Base-by-base conservation (phyloP, 2,329 filamentous ascomycete species). In the Aureobasidium sp. region DNA sequence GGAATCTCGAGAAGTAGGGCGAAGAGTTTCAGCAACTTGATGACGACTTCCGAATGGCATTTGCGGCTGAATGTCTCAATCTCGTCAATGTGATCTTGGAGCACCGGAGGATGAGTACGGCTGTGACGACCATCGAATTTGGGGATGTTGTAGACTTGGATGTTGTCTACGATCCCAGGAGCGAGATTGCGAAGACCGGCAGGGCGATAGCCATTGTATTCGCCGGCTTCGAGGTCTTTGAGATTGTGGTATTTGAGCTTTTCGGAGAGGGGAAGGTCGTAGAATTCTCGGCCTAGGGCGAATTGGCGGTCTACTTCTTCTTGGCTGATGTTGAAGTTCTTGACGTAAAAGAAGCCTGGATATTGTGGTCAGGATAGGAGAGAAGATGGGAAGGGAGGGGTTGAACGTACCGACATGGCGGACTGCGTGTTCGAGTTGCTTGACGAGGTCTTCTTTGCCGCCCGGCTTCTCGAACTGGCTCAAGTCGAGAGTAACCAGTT, bases 281-380 rank as follows among this genome's bases (percentile, higher is more conserved):
- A 83, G 57, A 84, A 75, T 30, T 77, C 71, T 54, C 79, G 78
- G 1, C 76, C 80, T 2, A 84, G 73, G 11, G 80, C 78, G 57
- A 83, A 84, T 57, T 84, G 80, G 5, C 71, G 69, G 58, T 84
- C 75, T 1, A 84, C 73, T 61, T 81, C 70, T 41, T 81, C 79
- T 62, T 83, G 79, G 1, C 67, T 69, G n/a, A 84, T 71, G 27
- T 79, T 80, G 56, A 79, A 83, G 65, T 83, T 81, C 55, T 76
- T 77, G 17, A 84, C 75, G 56, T 83, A 83, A 67, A 84, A 84
- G 68, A 84, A 80, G 0, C 80, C 78, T 56, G 22, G 12, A 2
- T 21, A 12, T 7, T 32, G 19, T 50, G 12, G 32, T 16, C 21
- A 30, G 6, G 17, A 5, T 29, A 16, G 1, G 2, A 2, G 12